phyloP scores from a whole-genome alignment of 164 flowering plant genomes.

The Chloranthus sessilifolius region DNA sequence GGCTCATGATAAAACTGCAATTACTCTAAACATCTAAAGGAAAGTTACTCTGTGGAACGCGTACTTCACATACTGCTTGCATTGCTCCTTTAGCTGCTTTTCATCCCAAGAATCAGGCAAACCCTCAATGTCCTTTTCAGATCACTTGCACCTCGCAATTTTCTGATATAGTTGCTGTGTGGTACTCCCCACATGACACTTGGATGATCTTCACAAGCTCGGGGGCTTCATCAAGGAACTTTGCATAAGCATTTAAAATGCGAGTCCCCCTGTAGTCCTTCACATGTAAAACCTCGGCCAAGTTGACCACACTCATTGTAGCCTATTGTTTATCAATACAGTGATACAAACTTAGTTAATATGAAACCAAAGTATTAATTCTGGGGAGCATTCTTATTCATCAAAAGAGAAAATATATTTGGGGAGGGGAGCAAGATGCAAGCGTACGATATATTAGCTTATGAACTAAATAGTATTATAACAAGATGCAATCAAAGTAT shows the following conservation, averaged over 20 bases:
- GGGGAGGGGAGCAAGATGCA: too few species aligned
- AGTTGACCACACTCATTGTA: conserved; percentile 96
- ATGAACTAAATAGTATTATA: neutral
- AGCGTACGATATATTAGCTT: neutral
- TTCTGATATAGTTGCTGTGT: conserved; percentile 83
- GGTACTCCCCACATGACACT: conserved; percentile 98
- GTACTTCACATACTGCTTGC: too few species aligned
- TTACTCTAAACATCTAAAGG: too few species aligned
- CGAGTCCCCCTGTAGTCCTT: conserved; percentile 89
- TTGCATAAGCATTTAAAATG: conserved; percentile 62
- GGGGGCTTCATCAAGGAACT: conserved; percentile 86
- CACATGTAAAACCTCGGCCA: conserved; percentile 89
- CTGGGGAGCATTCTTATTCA: too few species aligned
- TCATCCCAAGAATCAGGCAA: too few species aligned
- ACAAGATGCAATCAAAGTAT: neutral
- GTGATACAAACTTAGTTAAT: conserved; percentile 27
- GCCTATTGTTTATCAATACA: conserved; percentile 63
- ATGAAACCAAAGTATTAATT: conserved; percentile 4
- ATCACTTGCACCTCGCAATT: conserved; percentile 92
- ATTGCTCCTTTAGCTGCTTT: too few species aligned
- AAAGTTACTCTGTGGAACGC: too few species aligned
- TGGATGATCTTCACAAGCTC: conserved; percentile 81
- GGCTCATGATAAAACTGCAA: too few species aligned
- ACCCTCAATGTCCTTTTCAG: conserved; percentile 24
- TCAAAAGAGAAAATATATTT: too few species aligned